Evolutionary conservation across 306 rosid genomes (phyloP), one percentile per base, ranked within the genome.

Genomic region (Castanea sativa): DNA sequence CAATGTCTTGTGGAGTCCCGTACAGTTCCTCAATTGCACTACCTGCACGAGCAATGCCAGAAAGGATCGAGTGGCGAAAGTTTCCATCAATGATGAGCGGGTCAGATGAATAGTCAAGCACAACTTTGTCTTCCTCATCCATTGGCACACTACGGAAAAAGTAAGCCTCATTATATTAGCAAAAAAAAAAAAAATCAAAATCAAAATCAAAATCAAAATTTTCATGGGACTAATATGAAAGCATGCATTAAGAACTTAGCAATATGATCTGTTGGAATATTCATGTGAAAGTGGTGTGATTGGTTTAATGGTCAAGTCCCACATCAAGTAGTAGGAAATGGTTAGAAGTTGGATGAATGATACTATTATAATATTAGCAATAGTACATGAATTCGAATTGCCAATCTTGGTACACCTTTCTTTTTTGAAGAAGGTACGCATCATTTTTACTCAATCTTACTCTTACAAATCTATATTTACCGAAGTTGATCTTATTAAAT

Each of bases 1-100:
- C 99, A 74, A 95, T 95, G 87, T 93, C 99, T 78, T 95, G 99
- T 68, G 98, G 86, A 76, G 92, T 61, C n/a, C 98, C 98, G 52
- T 93, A 95, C 65, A 95, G 86, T 60, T 90, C 91, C 85, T 93
- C 99, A 29, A 95, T 91, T 78, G 85, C 97, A 70, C 78, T 85
- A 83, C 99, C 99, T 61, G 99, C 98, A 25, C 87, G 88, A 63
- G 97, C 99, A 78, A 95, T 95, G 92, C 88, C 86, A 18, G 97
- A 88, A 52, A 95, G 90, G 55, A 93, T 90, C n/a, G 92, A 86
- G 73, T 89, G 82, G 20, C 93, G 92, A 72, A 90, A 95, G 60
- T 80, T 77, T 16, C 80, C 90, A 61, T 95, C 97, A 51, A 81
- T 70, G 9, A 91, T 72, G 67, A 95, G 86, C 2, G 89, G 85